Evolutionary conservation across 441 rosid species (phyloP).

Genomic region (Pelargonium myrrhifolium): DNA sequence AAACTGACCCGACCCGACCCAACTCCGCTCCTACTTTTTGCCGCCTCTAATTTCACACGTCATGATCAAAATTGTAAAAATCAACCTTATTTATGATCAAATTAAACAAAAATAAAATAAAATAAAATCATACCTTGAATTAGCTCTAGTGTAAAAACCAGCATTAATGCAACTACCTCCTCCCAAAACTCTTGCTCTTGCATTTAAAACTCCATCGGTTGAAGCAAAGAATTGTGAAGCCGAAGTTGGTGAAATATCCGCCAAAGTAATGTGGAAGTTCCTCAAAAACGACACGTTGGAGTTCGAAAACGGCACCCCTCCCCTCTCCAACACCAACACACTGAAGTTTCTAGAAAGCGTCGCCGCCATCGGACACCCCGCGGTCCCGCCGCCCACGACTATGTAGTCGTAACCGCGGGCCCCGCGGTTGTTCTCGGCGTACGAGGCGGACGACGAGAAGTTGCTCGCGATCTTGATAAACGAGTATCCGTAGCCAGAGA

Average conservation of each 20-base stretch:
- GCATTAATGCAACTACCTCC: slow-evolving; percentile 89
- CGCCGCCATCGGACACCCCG: slow-evolving; percentile 86
- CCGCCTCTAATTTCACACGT: no score
- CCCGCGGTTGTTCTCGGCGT: slow-evolving; percentile 41
- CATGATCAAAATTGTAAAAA: no score
- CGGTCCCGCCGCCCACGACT: slow-evolving; percentile 85
- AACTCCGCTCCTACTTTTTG: no score
- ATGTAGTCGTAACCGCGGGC: slow-evolving; percentile 59
- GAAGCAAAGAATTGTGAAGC: slow-evolving; percentile 75
- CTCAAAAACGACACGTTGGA: slow-evolving; percentile 62
- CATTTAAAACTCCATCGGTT: slow-evolving; percentile 81
- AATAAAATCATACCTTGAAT: slow-evolving; percentile 46
- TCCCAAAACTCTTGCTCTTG: slow-evolving; percentile 81
- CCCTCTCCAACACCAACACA: slow-evolving; percentile 76
- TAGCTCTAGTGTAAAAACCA: slow-evolving; percentile 83
- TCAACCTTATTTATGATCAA: no score
- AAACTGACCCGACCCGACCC: no score
- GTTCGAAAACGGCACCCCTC: slow-evolving; percentile 80
- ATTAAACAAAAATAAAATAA: no score
- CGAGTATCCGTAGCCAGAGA: slow-evolving; percentile 30
- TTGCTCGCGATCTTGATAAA: slow-evolving; percentile 68
- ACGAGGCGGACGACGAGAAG: slow-evolving; percentile 38
- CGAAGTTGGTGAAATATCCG: slow-evolving; percentile 59
- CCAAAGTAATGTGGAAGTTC: slow-evolving; percentile 66
- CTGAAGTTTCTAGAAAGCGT: slow-evolving; percentile 68